Evolutionary conservation across 352 stramenopile genomes (phyloP).

Genomic region (Phytophthora palmivora): DNA sequence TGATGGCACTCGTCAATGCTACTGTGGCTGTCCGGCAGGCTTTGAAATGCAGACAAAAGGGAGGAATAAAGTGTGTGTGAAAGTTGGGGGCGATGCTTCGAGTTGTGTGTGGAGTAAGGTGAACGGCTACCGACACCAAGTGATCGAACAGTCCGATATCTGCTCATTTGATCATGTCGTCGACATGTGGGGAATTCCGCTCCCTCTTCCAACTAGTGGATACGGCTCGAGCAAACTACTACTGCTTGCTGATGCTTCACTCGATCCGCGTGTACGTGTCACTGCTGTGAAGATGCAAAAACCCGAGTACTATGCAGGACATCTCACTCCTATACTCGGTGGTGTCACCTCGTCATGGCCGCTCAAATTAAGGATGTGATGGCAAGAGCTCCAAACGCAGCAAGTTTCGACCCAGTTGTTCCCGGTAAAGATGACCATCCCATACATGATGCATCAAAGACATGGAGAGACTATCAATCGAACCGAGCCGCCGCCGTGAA

Average conservation of each 20-base stretch:
- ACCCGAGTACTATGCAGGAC: conserved; percentile 34
- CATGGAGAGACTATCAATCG: conserved; percentile 61
- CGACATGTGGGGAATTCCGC: conserved; percentile 46
- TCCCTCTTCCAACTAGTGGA: conserved; percentile 59
- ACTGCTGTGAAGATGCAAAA: conserved; percentile 27
- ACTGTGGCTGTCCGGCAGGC: conserved; percentile 59
- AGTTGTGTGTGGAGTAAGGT: conserved; percentile 57
- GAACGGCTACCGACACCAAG: conserved; percentile 32
- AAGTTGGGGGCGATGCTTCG: conserved; percentile 23
- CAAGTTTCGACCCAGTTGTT: conserved; percentile 21
- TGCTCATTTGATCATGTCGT: conserved; percentile 49
- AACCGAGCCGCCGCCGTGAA: conserved; percentile 46
- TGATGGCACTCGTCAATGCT: conserved; percentile 52
- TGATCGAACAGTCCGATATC: conserved; percentile 18
- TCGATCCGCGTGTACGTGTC: conserved; percentile 25
- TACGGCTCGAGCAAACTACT: conserved; percentile 42
- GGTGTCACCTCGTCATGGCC: conserved; percentile 22
- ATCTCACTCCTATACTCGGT: conserved; percentile 16
- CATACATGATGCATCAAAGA: conserved; percentile 32
- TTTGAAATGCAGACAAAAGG: conserved; percentile 37
- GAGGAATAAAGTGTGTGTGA: conserved; percentile 32
- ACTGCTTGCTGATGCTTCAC: conserved; percentile 29
- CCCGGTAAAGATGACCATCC: conserved; percentile 1
- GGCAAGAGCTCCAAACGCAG: conserved; percentile 12
- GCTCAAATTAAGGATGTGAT: conserved; percentile 27